phyloP scores from a whole-genome alignment of 768 basidiomycete genomes.

The Boletellus sp. region DNA sequence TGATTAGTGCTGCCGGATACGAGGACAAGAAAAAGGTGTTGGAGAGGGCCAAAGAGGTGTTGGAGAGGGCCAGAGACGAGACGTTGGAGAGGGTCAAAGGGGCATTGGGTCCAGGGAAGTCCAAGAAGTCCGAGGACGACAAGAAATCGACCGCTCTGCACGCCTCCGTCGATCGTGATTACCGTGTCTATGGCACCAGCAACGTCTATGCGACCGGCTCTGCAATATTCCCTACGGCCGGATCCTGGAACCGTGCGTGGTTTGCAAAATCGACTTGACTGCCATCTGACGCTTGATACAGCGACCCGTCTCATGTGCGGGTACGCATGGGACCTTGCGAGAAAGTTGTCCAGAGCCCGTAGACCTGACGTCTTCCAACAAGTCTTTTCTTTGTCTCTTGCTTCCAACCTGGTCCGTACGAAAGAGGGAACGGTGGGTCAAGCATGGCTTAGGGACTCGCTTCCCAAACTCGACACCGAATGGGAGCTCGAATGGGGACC shows the following conservation, averaged over 20 bases:
- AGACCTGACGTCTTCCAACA: constrained; percentile 15
- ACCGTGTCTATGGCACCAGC: constrained; percentile 7
- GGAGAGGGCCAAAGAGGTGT: no score
- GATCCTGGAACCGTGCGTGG: constrained; percentile 18
- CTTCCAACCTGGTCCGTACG: constrained; percentile 4
- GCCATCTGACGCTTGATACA: neutral
- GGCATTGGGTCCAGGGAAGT: no score
- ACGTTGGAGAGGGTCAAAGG: no score
- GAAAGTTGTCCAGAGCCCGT: constrained; percentile 9
- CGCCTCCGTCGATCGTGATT: constrained; percentile 11
- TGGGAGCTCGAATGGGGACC: constrained; percentile 14
- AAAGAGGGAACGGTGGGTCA: neutral
- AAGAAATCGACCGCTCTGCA: neutral
- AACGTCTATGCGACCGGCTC: constrained; percentile 20
- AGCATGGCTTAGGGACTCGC: neutral
- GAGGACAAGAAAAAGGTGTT: no score
- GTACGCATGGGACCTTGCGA: constrained; percentile 10
- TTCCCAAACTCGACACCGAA: neutral
- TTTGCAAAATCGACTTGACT: neutral
- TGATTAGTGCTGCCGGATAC: no score
- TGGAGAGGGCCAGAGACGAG: no score
- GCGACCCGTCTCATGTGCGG: constrained; percentile 15
- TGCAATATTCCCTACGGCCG: constrained; percentile 16
- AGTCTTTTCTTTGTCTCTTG: constrained; percentile 8
- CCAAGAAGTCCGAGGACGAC: no score